Conservation (phyloP, 1,284 basidiomycete species). For the Puccinia novopanici region DNA sequence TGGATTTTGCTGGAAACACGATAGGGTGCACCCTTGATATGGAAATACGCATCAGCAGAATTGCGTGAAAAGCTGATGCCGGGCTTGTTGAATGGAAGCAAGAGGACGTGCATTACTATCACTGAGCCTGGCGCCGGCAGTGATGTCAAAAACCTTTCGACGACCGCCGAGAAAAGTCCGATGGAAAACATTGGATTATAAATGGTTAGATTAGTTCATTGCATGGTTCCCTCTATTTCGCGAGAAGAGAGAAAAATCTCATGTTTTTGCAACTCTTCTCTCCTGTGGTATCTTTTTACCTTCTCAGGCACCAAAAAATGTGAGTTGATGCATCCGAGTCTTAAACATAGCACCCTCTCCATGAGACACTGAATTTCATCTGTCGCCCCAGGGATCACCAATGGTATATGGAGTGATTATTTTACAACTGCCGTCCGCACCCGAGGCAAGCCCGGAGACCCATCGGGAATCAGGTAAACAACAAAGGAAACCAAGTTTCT, state of each 20-base stretch:
- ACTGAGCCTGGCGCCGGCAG: constrained; percentile 53
- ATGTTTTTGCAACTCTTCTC: neutral
- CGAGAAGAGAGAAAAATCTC: neutral
- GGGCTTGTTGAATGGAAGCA: constrained; percentile 34
- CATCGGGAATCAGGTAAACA: constrained; percentile 44
- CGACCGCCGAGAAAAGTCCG: constrained; percentile 32
- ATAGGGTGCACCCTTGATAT: constrained; percentile 52
- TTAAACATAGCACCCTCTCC: neutral
- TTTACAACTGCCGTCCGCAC: constrained; percentile 47
- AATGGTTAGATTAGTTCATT: neutral
- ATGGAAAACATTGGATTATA: constrained; percentile 50
- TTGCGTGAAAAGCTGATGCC: constrained; percentile 25
- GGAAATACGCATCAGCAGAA: constrained; percentile 45
- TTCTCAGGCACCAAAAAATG: constrained; percentile 47
- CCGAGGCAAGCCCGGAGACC: constrained; percentile 40
- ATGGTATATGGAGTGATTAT: constrained; percentile 50
- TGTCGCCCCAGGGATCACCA: constrained; percentile 39
- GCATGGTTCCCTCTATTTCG: neutral
- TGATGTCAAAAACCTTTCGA: constrained; percentile 47
- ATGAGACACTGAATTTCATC: neutral
- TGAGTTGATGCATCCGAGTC: neutral
- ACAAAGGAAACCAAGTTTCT: neutral
- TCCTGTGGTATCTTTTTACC: neutral
- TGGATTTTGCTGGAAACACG: neutral
- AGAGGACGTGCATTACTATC: constrained; percentile 43